Evolutionary conservation across 768 basidiomycete genomes (phyloP).

Genomic region (Exidia glandulosa): DNA sequence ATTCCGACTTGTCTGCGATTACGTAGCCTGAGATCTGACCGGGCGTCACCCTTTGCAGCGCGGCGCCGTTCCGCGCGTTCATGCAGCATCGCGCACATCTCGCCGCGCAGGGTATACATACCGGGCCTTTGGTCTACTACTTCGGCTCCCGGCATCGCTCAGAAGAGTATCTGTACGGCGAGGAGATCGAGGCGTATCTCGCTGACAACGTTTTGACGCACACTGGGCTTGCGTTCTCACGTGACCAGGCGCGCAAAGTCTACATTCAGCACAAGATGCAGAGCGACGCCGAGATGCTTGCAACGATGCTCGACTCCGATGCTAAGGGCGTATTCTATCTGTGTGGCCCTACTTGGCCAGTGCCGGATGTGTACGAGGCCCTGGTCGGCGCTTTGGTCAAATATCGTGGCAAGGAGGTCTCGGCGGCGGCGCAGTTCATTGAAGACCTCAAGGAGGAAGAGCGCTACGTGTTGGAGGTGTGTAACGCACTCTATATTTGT

Average conservation of each 20-base stretch:
- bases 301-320: slow-evolving; percentile 53
- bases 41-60: slow-evolving; percentile 27
- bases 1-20: not conserved
- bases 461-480: slow-evolving; percentile 91
- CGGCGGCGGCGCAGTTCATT: slow-evolving; percentile 66
- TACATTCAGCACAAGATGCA: slow-evolving; percentile 99
- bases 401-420: slow-evolving; percentile 51
- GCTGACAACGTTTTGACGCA: slow-evolving; percentile 73
- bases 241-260: slow-evolving; percentile 84
- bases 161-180: slow-evolving; percentile 93
- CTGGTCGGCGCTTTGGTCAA: slow-evolving; percentile 70
- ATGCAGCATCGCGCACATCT: slow-evolving; percentile 90
- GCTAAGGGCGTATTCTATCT: slow-evolving; percentile 84
- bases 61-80: slow-evolving; percentile 98
- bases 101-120: slow-evolving; percentile 56
- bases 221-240: slow-evolving; percentile 92
- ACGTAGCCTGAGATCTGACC: not conserved
- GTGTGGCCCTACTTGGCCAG: slow-evolving; percentile 99
- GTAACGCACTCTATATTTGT: not conserved
- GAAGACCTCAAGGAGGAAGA: slow-evolving; percentile 93
- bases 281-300: slow-evolving; percentile 72
- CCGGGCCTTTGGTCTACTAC: slow-evolving; percentile 95
- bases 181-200: slow-evolving; percentile 92
- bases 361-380: slow-evolving; percentile 93
- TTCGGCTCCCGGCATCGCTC: slow-evolving; percentile 95